Evolutionary conservation across 169 alveolate species (phyloP), one percentile per base, ranked within the genome.

Genomic region (Condylostoma magnum): DNA sequence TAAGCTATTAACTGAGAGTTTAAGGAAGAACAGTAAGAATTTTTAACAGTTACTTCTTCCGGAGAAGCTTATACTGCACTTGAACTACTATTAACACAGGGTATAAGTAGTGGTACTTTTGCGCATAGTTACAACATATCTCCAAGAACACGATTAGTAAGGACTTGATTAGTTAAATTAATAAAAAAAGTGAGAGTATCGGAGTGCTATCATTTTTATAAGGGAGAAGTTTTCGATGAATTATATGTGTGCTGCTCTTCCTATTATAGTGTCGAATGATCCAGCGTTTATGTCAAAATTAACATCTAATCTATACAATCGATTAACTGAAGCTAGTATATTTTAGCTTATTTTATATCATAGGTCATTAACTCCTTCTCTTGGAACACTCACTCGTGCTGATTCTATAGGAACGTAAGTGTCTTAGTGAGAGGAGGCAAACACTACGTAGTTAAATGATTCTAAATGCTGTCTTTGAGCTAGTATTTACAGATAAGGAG

Each of bases 191-290:
- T 57, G 38, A 20, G 69, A 52, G 51, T 33, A 57, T 18, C 69
- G 22, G 37, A 18, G 80, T 51, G 89, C 79, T 50, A 92, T 66
- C 85, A 93, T 89, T 66, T 92, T 94, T 95, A 94, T 89, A 67
- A 96, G 83, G 41, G 93, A 78, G 20, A 90, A 87, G 70, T 92
- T 92, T 85, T 96, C 99, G 51, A 96, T 73, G 65, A 96, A 94
- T 82, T 92, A 96, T 28, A 96, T 93, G 67, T 96, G 99, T 20
- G 73, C 73, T 27, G 50, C 33, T 25, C 73, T 63, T 8, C 73
- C 73, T 6, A 63, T 63, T n/a, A 63, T 63, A 22, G 73, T 63
- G 63, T 63, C 73, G 15, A 63, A 4, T 18, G 73, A 63, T 25
- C 37, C 25, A 77, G 91, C 91, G 50, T 78, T 86, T 20, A 91